Evolutionary conservation across 73 alveolate genomes (phyloP), one percentile per base, ranked within the genome.

Genomic region (Symbiodinium natans): DNA sequence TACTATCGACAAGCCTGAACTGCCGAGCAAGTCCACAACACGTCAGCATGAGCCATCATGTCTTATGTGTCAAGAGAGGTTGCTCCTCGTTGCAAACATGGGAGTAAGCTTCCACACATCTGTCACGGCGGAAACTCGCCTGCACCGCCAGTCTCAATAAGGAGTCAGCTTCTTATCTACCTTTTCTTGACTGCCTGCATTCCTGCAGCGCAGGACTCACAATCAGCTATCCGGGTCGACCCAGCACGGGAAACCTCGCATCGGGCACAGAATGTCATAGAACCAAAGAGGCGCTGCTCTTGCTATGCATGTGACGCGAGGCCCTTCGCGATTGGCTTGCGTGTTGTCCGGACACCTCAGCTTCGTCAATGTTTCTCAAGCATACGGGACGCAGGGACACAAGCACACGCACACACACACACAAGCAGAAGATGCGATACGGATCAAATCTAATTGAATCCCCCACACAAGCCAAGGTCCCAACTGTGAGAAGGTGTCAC

Each of bases 191-290:
- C 27, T 4, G 38, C 95, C 95, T 88, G 86, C 95, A 88, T 88
- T n/a, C 95, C 95, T 39, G 95, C 95, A 2, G 95, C 86, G 80
- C 95, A 88, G 38, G 86, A 56, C 86, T 88, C 95, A n/a, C 95
- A 88, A 43, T 88, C 95, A 17, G 95, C 95, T 11, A 88, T 88
- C n/a, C 95, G 95, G 27, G 95, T 88, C 46, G 95, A 88, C 15
- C 95, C 95, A 0, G 95, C 95, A 19, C 71, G 56, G 85, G 95
- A 88, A 33, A 88, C 95, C 95, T 88, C n/a, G n/a, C 42, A n/a
- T 33, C 19, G 31, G 25, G 8, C 23, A 29, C 31, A 15, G 9
- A 8, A 54, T 54, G 21, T 54, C 74, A 46, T 15, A 41, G 46
- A 25, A 23, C 68, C 31, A 71, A 71, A 71, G 83, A 11, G 17